Conservation (phyloP, 2,329 filamentous ascomycete species). For the Neonectria punicea region DNA sequence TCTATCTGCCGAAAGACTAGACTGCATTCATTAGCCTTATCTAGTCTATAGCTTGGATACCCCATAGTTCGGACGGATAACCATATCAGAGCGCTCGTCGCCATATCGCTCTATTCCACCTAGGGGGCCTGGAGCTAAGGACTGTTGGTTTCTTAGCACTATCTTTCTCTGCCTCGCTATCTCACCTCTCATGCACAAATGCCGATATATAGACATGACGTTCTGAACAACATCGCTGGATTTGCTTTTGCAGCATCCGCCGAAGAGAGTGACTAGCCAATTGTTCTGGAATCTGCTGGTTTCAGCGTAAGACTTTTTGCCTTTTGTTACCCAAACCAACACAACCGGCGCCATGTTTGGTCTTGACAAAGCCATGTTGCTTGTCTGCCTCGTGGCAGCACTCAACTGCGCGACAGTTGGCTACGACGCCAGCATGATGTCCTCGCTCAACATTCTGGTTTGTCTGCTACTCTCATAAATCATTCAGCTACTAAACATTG, state of each 20-base stretch:
- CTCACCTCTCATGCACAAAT: background rate
- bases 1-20: too few relatives aligned
- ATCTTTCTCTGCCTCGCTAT: background rate
- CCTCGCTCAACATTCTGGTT: conserved; percentile 24
- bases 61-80: background rate
- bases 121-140: background rate
- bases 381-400: conserved; percentile 23
- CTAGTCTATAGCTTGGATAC: background rate
- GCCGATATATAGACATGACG: background rate
- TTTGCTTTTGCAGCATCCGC: background rate
- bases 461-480: background rate
- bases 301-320: background rate
- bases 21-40: background rate
- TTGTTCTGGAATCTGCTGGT: conserved; percentile 42
- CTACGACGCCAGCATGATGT: conserved; percentile 24
- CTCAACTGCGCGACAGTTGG: conserved; percentile 23
- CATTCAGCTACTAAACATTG: background rate
- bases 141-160: background rate
- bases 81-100: background rate
- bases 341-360: conserved; percentile 8
- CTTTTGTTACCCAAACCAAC: too few relatives aligned
- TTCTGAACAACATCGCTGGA: background rate
- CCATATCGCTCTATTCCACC: background rate
- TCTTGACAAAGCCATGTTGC: conserved; percentile 11
- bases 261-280: background rate